Base-by-base conservation (phyloP, 108 stramenopile genomes). In the Asterionellopsis glacialis region DNA sequence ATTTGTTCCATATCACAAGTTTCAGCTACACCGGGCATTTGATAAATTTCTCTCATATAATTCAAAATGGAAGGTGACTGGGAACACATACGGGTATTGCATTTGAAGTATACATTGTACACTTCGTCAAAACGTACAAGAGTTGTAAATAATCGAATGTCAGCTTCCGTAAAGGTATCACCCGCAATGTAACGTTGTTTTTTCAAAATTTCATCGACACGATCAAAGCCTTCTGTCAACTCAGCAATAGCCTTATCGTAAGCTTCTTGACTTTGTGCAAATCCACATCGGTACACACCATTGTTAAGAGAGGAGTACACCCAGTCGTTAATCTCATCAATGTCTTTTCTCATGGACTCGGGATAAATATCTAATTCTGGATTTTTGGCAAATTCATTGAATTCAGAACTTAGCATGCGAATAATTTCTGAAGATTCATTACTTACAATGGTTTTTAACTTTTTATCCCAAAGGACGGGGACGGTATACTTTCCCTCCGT, bases 271-370 rank as follows among this genome's bases (percentile, higher is more conserved):
- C 86, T 63, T 47, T 61, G 76, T 11, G 96, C 96, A 73, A 97
- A 96, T 6, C 98, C 98, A 58, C 93, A 91, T 43, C 84, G 75
- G 73, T 97, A 98, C 4, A 98, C 96, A 52, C 96, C 96, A 76
- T 97, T 93, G 80, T 96, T 96, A 41, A 96, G 75, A 28, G 12
- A 73, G 25, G 81, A 79, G 81, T 97, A 96, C 27, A 96, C 70
- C 84, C 83, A 92, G 19, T 61, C 64, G 63, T 96, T 84, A 22
- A 95, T 75, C 41, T 69, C 82, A 5, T 95, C 89, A 33, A 90
- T 87, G 13, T 68, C 72, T 12, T 58, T 56, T 41, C 63, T 47
- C 47, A 91, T 52, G 0, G 78, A 78, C 12, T 68, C 68, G 10
- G 95, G 94, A 48, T 77, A 77, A 58, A 98, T 72, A 61, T 97